Evolutionary conservation across 2,329 filamentous ascomycete genomes (phyloP).

Genomic region (Immersiporthe knoxdaviesiana): DNA sequence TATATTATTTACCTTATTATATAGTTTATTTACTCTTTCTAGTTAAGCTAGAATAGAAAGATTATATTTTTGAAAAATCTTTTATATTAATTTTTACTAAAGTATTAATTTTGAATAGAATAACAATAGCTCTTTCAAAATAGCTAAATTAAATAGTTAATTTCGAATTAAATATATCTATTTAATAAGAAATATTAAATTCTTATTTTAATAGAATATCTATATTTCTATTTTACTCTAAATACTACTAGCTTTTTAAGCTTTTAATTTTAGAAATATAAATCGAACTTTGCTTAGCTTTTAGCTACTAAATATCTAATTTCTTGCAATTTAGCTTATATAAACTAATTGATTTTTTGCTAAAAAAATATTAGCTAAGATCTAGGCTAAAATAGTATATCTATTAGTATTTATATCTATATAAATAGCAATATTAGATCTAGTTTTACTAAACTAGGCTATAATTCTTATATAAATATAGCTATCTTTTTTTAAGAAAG

Average conservation of each 20-base stretch:
- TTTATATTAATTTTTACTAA: too few relatives aligned
- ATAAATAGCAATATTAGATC: background rate
- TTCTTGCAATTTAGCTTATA: too few relatives aligned
- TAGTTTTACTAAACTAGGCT: too few relatives aligned
- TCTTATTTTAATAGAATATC: background rate
- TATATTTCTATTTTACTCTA: background rate
- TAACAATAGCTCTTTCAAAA: too few relatives aligned
- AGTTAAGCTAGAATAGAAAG: too few relatives aligned
- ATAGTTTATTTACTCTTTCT: too few relatives aligned
- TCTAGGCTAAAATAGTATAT: background rate
- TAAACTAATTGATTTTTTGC: too few relatives aligned
- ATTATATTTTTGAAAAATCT: too few relatives aligned
- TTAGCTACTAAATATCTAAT: background rate
- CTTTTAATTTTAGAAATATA: background rate
- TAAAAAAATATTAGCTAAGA: background rate
- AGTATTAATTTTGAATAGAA: too few relatives aligned
- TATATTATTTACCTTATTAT: too few relatives aligned
- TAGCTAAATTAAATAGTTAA: background rate
- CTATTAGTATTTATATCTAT: background rate
- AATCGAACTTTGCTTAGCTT: background rate
- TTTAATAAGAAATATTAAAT: background rate
- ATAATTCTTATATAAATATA: background rate
- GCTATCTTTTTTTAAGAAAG: background rate
- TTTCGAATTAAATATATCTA: background rate
- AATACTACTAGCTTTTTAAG: background rate